Conservation (phyloP, 192 early-diverging fungal species). For the Coemansia sp. region DNA sequence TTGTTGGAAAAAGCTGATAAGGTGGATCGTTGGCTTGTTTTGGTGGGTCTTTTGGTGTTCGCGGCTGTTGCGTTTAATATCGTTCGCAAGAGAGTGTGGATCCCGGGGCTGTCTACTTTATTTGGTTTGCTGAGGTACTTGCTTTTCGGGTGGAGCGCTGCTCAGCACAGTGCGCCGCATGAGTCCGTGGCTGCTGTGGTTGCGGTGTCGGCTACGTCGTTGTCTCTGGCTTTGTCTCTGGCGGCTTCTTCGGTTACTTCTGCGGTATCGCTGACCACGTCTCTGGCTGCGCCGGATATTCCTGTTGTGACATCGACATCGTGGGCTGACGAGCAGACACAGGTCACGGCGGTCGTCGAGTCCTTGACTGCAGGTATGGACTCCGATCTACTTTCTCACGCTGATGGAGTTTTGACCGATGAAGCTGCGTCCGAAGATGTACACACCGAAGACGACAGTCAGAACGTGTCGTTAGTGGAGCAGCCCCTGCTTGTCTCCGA, state of each 20-base stretch:
- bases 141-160: conserved; percentile 1
- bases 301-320: not conserved
- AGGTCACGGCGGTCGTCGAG: too few relatives aligned
- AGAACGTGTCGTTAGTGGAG: too few relatives aligned
- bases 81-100: conserved; percentile 48
- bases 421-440: too few relatives aligned
- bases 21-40: conserved; percentile 51
- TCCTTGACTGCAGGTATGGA: too few relatives aligned
- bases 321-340: too few relatives aligned
- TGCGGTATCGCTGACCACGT: not conserved
- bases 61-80: conserved; percentile 47
- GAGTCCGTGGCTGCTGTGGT: not conserved
- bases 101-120: conserved; percentile 41
- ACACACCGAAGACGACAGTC: too few relatives aligned
- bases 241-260: too few relatives aligned
- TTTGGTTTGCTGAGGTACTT: conserved; percentile 28
- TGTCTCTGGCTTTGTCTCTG: conserved; percentile 1
- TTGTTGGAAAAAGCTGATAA: conserved; percentile 47
- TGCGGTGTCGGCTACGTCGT: not conserved
- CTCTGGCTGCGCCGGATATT: not conserved
- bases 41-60: conserved; percentile 43
- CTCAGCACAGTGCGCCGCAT: not conserved
- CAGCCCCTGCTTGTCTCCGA: too few relatives aligned
- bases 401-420: too few relatives aligned
- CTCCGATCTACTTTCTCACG: too few relatives aligned